Base-by-base conservation (phyloP, 2,329 filamentous ascomycete species). In the Lasiodiplodia gonubiensis region DNA sequence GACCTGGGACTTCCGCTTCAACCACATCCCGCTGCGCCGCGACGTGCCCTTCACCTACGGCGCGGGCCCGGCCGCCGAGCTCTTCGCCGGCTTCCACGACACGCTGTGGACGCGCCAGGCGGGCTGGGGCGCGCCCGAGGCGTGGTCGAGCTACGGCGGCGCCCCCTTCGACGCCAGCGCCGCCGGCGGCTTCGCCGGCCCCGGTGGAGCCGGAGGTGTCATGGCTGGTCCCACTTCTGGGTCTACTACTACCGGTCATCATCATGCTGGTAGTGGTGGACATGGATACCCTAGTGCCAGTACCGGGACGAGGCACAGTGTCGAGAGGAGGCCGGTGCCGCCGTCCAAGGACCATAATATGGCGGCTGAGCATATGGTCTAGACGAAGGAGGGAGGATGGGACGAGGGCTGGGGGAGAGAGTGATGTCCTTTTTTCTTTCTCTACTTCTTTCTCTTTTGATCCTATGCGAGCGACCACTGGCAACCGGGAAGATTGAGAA, bases 1-100 rank as follows among this genome's bases (percentile, higher is more conserved):
- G 10, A 81, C 91, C 61, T 92, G 89, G 86, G 88, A 92, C 75
- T 91, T 88, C 83, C 80, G 89, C 12, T 89, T 82, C 77, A 87
- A 86, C 74, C 89, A 91, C 74, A 85, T 91, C 37, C 89, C 89
- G 1, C 82, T 92, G 5, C 85, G 87, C 71, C 84, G 88, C 23
- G 81, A 83, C 51, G 78, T 83, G 23, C 82, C 87, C 0, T 89
- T 88, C 72, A 77, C 80, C 25, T 88, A 87, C 69, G 80, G 80
- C 71, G 74, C 74, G 14, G 77, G 78, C 1, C 74, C 73, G 54
- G 76, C 78, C 3, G 72, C 76, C 23, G 74, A 73, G 63, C 77
- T 78, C 5, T 78, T 77, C 63, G 77, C 80, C 54, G 80, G 80
- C 48, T 83, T 89, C 59, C 82, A 83, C 66, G 80, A 86, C 65